Conservation (phyloP, 164 flowering plant species). For the Piper longum region DNA sequence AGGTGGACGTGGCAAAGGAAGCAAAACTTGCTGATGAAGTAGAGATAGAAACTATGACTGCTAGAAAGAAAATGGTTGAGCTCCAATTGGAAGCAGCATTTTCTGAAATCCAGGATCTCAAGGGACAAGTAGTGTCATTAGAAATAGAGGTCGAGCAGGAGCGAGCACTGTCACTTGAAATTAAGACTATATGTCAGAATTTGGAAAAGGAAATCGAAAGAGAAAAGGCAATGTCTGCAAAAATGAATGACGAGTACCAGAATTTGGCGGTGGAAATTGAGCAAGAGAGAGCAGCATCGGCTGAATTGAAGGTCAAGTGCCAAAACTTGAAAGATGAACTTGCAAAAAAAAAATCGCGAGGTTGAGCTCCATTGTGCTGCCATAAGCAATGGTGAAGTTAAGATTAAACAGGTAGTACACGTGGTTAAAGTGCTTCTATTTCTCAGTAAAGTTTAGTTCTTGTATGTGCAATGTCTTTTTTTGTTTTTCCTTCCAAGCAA, state of each 20-base stretch:
- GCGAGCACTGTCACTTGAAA: conserved; percentile 29
- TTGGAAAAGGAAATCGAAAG: conserved; percentile 49
- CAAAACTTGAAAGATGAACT: conserved; percentile 44
- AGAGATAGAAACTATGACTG: conserved; percentile 12
- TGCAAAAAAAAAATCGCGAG: conserved; percentile 14
- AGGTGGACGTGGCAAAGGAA: conserved; percentile 30
- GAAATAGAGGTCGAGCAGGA: conserved; percentile 42
- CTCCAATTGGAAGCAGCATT: conserved; percentile 31
- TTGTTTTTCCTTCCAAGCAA: too few relatives aligned
- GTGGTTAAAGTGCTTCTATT: not conserved
- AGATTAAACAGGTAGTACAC: conserved; percentile 46
- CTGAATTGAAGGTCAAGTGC: conserved; percentile 28
- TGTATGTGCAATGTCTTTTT: too few relatives aligned
- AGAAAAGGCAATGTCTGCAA: conserved; percentile 33
- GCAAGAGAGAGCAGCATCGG: conserved; percentile 34
- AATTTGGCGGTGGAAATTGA: conserved; percentile 39
- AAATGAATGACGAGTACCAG: conserved; percentile 23
- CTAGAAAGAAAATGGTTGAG: conserved; percentile 22
- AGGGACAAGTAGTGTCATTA: conserved; percentile 30
- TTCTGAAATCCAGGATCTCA: conserved; percentile 31
- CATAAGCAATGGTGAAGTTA: conserved; percentile 26
- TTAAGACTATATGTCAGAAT: conserved; percentile 25
- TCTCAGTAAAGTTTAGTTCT: too few relatives aligned
- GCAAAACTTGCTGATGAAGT: conserved; percentile 21
- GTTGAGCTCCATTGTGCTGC: conserved; percentile 23